A percentile compares a stretch with the other conserved stretches of the same genome.
Conservation (phyloP, 2,329 filamentous ascomycete genomes). For the Penicillium frequentans region DNA sequence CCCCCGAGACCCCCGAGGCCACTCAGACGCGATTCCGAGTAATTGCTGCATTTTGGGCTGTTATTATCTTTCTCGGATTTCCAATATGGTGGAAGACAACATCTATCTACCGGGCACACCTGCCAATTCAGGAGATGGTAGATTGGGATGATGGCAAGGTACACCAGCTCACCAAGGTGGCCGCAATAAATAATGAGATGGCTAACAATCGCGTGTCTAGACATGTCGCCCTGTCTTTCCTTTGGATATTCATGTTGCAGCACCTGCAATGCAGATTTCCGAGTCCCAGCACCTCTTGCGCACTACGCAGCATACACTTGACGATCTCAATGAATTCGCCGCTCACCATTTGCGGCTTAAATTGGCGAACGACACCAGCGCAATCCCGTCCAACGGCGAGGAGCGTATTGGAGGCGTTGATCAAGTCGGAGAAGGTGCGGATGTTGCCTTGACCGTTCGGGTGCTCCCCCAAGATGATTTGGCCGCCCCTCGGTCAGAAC, state of each 20-base stretch:
- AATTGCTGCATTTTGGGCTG: conserved; percentile 85
- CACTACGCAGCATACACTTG: conserved; percentile 80
- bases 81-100: conserved; percentile 98
- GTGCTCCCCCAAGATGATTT: conserved; percentile 56
- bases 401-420: conserved; percentile 8
- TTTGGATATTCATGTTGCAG: conserved; percentile 74
- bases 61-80: conserved; percentile 78
- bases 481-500: conserved; percentile 57
- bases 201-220: conserved; percentile 47
- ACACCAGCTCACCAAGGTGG: conserved; percentile 7
- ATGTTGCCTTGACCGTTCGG: conserved; percentile 67
- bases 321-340: conserved; percentile 82
- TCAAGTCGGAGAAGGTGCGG: conserved; percentile 26
- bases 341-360: conserved; percentile 78
- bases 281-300: conserved; percentile 74
- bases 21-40: conserved; percentile 70
- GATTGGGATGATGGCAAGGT: conserved; percentile 91
- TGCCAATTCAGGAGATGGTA: conserved; percentile 84
- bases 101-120: conserved; percentile 79
- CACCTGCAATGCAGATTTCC: conserved; percentile 62
- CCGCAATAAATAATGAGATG: background rate
- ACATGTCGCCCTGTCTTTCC: conserved; percentile 87
- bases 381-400: conserved; percentile 6
- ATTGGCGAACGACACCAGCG: conserved; percentile 46
- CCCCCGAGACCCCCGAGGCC: conserved; percentile 72